phyloP scores from a whole-genome alignment of 768 basidiomycete species.

The Suillus fuscotomentosus region DNA sequence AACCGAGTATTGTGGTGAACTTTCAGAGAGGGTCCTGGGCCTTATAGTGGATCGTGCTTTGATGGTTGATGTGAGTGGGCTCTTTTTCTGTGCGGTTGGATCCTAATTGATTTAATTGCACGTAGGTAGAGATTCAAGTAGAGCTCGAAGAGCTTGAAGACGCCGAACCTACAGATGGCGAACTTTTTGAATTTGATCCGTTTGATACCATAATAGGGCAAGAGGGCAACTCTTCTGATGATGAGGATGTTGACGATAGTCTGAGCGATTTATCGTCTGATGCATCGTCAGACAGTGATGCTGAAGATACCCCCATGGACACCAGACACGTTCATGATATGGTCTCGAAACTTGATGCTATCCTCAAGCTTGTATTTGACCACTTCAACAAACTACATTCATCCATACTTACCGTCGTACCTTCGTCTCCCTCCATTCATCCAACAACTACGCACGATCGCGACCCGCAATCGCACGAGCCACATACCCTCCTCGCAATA shows the following conservation, averaged over 20 bases:
- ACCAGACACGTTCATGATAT: constrained; percentile 76
- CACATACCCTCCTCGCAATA: constrained; percentile 42
- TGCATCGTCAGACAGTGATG: constrained; percentile 49
- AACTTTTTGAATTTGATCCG: constrained; percentile 76
- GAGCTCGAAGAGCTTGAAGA: constrained; percentile 91
- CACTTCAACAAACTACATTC: constrained; percentile 64
- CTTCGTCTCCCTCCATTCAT: constrained; percentile 17
- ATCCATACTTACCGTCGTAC: constrained; percentile 20
- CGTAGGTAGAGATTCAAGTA: constrained; percentile 96
- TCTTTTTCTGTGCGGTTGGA: background rate
- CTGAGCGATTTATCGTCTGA: constrained; percentile 81
- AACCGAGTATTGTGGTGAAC: constrained; percentile 84
- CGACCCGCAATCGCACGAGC: constrained; percentile 24
- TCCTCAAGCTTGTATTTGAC: constrained; percentile 81
- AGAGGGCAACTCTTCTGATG: constrained; percentile 58
- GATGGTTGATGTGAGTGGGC: constrained; percentile 81
- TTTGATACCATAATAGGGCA: constrained; percentile 85
- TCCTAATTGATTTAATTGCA: background rate
- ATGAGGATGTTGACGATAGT: constrained; percentile 49
- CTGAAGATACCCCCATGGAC: constrained; percentile 40
- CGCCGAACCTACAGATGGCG: constrained; percentile 48
- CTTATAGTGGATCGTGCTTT: constrained; percentile 93
- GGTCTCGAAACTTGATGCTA: constrained; percentile 89
- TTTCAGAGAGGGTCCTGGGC: constrained; percentile 79
- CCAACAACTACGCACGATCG: constrained; percentile 23